Evolutionary conservation across 192 early-diverging fungal species (phyloP).

Genomic region (Coemansia sp.): DNA sequence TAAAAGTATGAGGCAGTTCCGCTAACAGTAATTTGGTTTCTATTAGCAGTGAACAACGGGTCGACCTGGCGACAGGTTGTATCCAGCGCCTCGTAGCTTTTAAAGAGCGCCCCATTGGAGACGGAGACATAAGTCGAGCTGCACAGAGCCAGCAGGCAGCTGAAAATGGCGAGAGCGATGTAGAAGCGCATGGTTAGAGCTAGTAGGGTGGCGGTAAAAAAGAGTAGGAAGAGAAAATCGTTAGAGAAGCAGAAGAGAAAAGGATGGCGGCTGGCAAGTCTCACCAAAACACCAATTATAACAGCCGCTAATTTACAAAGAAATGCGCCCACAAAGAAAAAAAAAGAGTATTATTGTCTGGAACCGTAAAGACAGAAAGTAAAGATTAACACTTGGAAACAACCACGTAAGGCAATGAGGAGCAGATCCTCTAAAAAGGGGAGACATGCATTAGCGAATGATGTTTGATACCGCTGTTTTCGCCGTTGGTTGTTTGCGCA

Average conservation of each 20-base stretch:
- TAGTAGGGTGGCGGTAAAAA: not conserved
- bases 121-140: not conserved
- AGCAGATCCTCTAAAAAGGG: too few species aligned
- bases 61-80: not conserved
- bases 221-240: not conserved
- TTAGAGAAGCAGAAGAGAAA: not conserved
- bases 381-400: too few species aligned
- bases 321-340: too few species aligned
- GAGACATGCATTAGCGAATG: too few species aligned
- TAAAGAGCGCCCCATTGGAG: not conserved
- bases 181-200: not conserved
- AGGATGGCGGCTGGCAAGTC: not conserved
- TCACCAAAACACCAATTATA: too few species aligned
- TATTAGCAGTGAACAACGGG: not conserved
- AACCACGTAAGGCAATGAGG: too few species aligned
- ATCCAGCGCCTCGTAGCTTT: not conserved
- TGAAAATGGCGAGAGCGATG: not conserved
- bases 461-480: too few species aligned
- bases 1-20: not conserved
- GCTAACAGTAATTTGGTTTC: not conserved
- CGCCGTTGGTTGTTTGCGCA: too few species aligned
- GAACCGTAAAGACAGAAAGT: too few species aligned
- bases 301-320: too few species aligned
- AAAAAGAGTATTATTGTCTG: too few species aligned
- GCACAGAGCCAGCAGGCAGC: constrained; percentile 8